Percentiles rank a stretch among this genome's conserved stretches.
Evolutionary conservation across 768 basidiomycete genomes (phyloP).

Genomic region (Mycena sanguinolenta): DNA sequence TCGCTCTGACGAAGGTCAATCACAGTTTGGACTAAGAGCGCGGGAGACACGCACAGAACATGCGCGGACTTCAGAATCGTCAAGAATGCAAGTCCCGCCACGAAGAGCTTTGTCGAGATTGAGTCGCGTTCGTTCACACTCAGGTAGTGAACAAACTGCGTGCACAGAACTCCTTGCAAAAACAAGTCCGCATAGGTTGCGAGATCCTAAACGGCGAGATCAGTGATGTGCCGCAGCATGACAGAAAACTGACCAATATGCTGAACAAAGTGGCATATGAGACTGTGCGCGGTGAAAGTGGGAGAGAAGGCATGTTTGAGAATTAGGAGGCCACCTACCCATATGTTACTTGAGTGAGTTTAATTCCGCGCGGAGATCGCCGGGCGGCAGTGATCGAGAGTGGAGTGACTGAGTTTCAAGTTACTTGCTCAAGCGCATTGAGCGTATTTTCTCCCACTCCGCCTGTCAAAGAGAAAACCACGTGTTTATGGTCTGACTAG

Average conservation of each 20-base stretch:
- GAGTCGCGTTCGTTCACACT: not conserved
- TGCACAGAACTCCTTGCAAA: not conserved
- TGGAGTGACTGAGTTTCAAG: too few relatives aligned
- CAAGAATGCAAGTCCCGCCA: constrained; percentile 5
- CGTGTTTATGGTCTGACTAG: too few relatives aligned
- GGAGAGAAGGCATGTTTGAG: not conserved
- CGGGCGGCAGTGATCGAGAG: too few relatives aligned
- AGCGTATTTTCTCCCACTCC: too few relatives aligned
- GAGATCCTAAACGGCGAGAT: not conserved
- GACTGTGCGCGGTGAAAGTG: not conserved
- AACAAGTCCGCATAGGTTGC: not conserved
- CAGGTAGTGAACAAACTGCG: not conserved
- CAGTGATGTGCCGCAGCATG: not conserved
- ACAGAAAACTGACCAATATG: not conserved
- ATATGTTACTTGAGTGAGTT: too few relatives aligned
- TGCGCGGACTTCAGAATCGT: not conserved
- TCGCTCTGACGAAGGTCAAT: not conserved
- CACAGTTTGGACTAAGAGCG: not conserved
- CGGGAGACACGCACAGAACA: not conserved
- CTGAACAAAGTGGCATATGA: not conserved
- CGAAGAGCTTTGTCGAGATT: not conserved
- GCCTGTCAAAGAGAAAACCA: too few relatives aligned
- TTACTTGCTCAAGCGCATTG: too few relatives aligned
- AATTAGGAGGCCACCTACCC: too few relatives aligned
- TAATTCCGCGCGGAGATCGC: too few relatives aligned